These are phyloP conservation scores for Teunomyces kruisii DNA, from an alignment of 805 yeast species.

Conservation along the genomic window DNA sequence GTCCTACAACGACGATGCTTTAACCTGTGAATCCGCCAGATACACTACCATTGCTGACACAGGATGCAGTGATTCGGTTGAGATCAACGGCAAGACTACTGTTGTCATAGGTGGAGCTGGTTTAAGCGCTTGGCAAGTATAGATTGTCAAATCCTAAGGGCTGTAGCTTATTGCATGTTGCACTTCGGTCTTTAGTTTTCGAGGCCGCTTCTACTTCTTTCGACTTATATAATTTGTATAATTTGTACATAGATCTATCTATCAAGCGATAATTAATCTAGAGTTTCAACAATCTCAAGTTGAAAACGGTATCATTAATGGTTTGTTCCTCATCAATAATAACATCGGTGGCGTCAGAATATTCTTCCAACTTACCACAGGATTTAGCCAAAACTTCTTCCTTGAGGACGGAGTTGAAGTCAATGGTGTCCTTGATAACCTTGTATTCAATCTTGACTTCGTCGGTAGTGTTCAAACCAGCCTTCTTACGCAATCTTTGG, in stretches of 20 bases:
- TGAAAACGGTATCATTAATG: slow-evolving; percentile 72
- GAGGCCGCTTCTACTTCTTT: too few relatives aligned
- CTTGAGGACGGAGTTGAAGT: slow-evolving; percentile 66
- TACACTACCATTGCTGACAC: slow-evolving; percentile 91
- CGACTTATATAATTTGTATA: not conserved
- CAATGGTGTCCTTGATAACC: slow-evolving; percentile 63
- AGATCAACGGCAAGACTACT: slow-evolving; percentile 24
- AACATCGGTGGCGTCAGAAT: slow-evolving; percentile 40
- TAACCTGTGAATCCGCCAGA: slow-evolving; percentile 33
- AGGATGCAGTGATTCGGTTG: slow-evolving; percentile 58
- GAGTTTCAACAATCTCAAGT: slow-evolving; percentile 72
- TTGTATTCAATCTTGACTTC: slow-evolving; percentile 87
- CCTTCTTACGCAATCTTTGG: slow-evolving; percentile 96
- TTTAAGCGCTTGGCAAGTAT: slow-evolving; percentile 49
- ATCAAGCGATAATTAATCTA: slow-evolving; percentile 22
- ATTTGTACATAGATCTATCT: not conserved
- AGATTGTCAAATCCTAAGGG: slow-evolving; percentile 1
- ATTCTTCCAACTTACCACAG: slow-evolving; percentile 64
- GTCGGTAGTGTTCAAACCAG: slow-evolving; percentile 91
- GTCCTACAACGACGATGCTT: slow-evolving; percentile 35
- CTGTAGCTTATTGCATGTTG: too few relatives aligned
- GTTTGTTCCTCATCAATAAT: slow-evolving; percentile 85
- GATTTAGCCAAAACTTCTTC: slow-evolving; percentile 64
- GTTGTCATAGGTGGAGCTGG: slow-evolving; percentile 81
- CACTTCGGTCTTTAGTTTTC: too few relatives aligned